Evolutionary conservation across 371 early-diverging fungal genomes (phyloP), one percentile per base, ranked within the genome.

Genomic region (Mucor indicus): DNA sequence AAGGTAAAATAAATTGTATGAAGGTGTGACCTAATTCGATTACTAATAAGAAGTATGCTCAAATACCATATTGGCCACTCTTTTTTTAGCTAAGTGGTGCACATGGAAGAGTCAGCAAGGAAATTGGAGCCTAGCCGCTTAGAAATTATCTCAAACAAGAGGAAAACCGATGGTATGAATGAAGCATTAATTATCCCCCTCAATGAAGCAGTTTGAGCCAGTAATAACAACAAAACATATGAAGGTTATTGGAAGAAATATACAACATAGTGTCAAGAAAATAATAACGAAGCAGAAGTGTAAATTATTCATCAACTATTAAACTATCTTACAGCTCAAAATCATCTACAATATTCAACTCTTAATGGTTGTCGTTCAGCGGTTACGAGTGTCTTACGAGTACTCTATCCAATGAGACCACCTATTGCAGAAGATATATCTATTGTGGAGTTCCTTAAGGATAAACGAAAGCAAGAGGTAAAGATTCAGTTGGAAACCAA

Each of bases 111-210:
- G n/a, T n/a, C n/a, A n/a, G n/a, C n/a, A n/a, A n/a, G 2, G n/a
- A 19, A 41, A 38, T 4, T 35, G 38, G 36, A 29, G 15, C 2
- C 33, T 59, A 36, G 23, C 45, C 50, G 65, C 57, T 25, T 64
- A 55, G 57, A 19, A 13, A 17, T 60, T 55, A 48, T 60, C 54
- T 15, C n/a, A 35, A 44, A 32, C 20, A 31, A 40, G 11, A 33
- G 39, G 23, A 22, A 41, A 24, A 11, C 16, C 17, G 24, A 30
- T 19, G 56, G 50, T 19, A 20, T 55, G n/a, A 38, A 27, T 16
- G 47, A 53, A 24, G 19, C 37, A 15, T 20, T 29, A 11, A 39
- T 23, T 7, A 19, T 22, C 1, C 37, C 24, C 30, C n/a, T 53
- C 3, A 31, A 41, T 3, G 27, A 48, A 8, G 23, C 40, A 20